Evolutionary conservation across 1,284 basidiomycete species (phyloP).

Genomic region (Lentinula novae-zelandiae): DNA sequence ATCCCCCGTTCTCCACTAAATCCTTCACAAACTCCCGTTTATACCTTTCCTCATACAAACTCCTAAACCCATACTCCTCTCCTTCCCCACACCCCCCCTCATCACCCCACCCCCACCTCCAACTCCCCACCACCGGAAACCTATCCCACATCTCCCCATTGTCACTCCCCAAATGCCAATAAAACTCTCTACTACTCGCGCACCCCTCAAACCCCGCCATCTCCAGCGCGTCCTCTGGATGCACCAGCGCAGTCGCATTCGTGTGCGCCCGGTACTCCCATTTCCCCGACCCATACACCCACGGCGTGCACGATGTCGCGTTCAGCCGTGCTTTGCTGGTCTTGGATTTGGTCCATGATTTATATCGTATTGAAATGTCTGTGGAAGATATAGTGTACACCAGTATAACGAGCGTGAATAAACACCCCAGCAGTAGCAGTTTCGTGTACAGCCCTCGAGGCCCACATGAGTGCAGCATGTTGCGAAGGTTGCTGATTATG

Average conservation of each 20-base stretch:
- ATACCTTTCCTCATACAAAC: slow-evolving; percentile 18
- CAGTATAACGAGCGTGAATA: no score
- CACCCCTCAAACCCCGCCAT: slow-evolving; percentile 58
- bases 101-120: slow-evolving; percentile 43
- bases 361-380: no score
- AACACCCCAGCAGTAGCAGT: no score
- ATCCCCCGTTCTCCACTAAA: slow-evolving; percentile 65
- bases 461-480: neutral
- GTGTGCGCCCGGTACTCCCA: slow-evolving; percentile 38
- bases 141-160: slow-evolving; percentile 41
- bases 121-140: slow-evolving; percentile 48
- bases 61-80: neutral
- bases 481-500: no score
- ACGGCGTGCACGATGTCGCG: slow-evolving; percentile 33
- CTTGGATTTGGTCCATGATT: no score
- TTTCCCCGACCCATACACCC: no score
- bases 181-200: slow-evolving; percentile 55
- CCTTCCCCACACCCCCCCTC: slow-evolving; percentile 43
- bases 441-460: neutral
- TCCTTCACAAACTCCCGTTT: slow-evolving; percentile 39
- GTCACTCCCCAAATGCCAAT: slow-evolving; percentile 59
- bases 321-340: no score
- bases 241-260: slow-evolving; percentile 30
- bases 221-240: slow-evolving; percentile 37
- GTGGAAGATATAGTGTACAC: no score